A percentile compares a stretch with the other conserved stretches of the same genome.
These are phyloP conservation scores for Candida tropicalis DNA, from an alignment of 1,139 yeast genomes.

Conservation along the genomic window DNA sequence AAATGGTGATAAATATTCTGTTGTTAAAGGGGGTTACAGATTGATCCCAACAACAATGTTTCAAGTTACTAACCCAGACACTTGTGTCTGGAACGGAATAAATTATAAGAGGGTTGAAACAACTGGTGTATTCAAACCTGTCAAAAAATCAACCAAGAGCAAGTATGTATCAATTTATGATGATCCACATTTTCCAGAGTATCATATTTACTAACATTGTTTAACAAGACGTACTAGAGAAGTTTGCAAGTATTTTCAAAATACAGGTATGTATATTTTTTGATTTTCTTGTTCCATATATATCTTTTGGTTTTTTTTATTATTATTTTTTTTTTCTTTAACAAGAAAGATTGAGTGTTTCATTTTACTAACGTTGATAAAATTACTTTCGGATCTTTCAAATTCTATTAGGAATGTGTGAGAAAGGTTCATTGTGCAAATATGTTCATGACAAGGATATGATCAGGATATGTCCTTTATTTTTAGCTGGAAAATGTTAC, in stretches of 20 bases:
- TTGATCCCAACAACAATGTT: conserved; percentile 32
- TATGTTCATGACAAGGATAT: conserved; percentile 55
- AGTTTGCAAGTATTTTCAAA: conserved; percentile 41
- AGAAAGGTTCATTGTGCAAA: conserved; percentile 53
- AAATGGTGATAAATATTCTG: conserved; percentile 37
- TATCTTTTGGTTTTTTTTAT: neutral
- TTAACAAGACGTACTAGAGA: conserved; percentile 19
- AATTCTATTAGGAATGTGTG: conserved; percentile 48
- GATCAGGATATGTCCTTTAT: conserved; percentile 58
- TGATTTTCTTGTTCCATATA: too few species aligned
- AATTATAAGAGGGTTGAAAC: conserved; percentile 23
- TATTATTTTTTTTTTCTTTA: too few species aligned
- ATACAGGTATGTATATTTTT: conserved; percentile 40
- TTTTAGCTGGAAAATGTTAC: conserved; percentile 49
- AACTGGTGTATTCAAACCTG: conserved; percentile 29
- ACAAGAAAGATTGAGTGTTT: neutral
- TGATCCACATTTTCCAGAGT: too few species aligned
- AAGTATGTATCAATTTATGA: conserved; percentile 6
- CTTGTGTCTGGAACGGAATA: conserved; percentile 33
- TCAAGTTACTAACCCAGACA: conserved; percentile 18
- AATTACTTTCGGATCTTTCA: conserved; percentile 26
- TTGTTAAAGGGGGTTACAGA: conserved; percentile 33
- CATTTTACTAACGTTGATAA: conserved; percentile 19
- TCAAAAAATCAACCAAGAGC: neutral
- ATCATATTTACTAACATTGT: neutral